Evolutionary conservation across 495 filamentous ascomycete species (phyloP).

Genomic region (Neurospora sp.): DNA sequence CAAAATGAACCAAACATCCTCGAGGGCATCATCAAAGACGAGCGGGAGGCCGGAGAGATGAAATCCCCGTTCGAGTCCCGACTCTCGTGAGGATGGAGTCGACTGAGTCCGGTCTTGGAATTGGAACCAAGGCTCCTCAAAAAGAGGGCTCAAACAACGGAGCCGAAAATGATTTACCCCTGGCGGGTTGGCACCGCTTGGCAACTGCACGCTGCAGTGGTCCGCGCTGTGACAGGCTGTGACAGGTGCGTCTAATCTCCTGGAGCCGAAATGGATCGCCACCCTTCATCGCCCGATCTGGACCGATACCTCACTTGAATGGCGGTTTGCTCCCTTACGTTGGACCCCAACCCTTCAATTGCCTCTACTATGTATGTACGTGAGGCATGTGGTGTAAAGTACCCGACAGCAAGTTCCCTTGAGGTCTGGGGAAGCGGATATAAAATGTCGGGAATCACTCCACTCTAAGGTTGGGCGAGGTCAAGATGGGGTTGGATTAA

Average conservation of each 20-base stretch:
- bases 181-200: not conserved
- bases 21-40: not conserved
- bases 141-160: not conserved
- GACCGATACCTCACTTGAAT: not conserved
- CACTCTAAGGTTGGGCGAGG: not conserved
- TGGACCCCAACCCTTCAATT: not conserved
- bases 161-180: not conserved
- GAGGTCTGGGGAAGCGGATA: not conserved
- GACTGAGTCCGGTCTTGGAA: not conserved
- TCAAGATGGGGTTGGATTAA: not conserved
- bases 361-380: not conserved
- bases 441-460: not conserved
- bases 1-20: not conserved
- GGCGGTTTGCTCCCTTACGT: not conserved
- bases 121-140: not conserved
- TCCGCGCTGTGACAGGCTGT: not conserved
- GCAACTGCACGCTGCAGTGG: not conserved
- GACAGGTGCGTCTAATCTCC: not conserved
- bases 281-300: not conserved
- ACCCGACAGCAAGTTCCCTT: not conserved
- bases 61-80: not conserved
- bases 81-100: not conserved
- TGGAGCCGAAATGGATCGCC: not conserved
- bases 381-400: not conserved
- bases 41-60: not conserved